Conservation (phyloP, 163 green algal genomes). For the Scenedesmus sp. region DNA sequence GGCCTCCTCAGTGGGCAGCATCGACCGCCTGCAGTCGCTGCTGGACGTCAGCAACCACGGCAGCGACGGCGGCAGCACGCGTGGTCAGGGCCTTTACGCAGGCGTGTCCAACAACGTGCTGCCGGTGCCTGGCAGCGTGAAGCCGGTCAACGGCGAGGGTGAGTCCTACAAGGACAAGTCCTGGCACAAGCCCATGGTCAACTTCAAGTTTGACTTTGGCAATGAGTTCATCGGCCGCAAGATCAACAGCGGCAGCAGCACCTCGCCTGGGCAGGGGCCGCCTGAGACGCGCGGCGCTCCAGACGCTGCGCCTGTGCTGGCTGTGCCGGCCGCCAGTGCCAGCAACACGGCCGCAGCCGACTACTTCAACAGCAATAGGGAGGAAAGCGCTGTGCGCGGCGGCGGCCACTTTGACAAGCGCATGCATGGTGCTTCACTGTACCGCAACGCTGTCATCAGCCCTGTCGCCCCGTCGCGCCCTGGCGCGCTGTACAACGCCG, state of each 20-base stretch:
- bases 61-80: slow-evolving; percentile 27
- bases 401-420: slow-evolving; percentile 59
- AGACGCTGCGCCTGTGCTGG: background rate
- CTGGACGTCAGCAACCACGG: slow-evolving; percentile 49
- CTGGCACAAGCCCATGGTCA: slow-evolving; percentile 49
- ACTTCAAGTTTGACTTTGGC: slow-evolving; percentile 59
- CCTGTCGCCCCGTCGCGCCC: background rate
- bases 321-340: background rate
- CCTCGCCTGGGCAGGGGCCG: background rate
- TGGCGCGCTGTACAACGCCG: background rate
- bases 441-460: slow-evolving; percentile 53
- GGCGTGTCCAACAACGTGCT: slow-evolving; percentile 7
- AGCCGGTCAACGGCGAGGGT: background rate
- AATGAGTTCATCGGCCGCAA: slow-evolving; percentile 24
- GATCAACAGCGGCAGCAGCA: background rate
- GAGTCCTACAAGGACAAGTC: slow-evolving; percentile 35
- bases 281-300: slow-evolving; percentile 44
- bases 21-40: slow-evolving; percentile 63
- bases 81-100: slow-evolving; percentile 13
- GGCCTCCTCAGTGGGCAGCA: slow-evolving; percentile 13
- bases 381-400: slow-evolving; percentile 34
- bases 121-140: background rate
- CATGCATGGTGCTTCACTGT: slow-evolving; percentile 62
- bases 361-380: slow-evolving; percentile 24
- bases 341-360: slow-evolving; percentile 3